Conservation (phyloP, 2,329 filamentous ascomycete species). For the Pseudocercospora vitis region DNA sequence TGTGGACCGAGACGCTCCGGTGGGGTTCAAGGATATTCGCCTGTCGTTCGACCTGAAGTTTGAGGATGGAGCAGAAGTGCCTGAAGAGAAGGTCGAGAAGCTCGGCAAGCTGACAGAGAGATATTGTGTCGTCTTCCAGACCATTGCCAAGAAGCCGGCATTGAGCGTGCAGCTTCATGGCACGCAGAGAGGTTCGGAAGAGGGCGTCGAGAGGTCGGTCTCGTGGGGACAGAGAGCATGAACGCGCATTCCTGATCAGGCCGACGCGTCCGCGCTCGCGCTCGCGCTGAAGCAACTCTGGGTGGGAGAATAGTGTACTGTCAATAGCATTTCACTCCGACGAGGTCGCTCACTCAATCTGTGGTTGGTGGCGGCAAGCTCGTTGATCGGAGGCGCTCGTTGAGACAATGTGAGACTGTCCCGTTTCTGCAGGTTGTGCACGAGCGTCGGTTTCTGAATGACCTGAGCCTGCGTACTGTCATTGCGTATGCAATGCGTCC, state of each 20-base stretch:
- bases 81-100: conserved; percentile 46
- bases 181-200: conserved; percentile 29
- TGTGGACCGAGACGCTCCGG: conserved; percentile 48
- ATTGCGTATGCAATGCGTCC: background rate
- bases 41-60: conserved; percentile 48
- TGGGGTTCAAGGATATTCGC: conserved; percentile 51
- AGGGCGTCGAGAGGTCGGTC: conserved; percentile 33
- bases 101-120: conserved; percentile 51
- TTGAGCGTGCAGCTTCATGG: conserved; percentile 38
- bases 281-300: too few relatives aligned
- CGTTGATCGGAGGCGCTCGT: background rate
- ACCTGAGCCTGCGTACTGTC: background rate
- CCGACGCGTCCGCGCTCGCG: too few relatives aligned
- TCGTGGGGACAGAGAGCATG: conserved; percentile 24
- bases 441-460: background rate
- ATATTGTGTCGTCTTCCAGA: conserved; percentile 51
- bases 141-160: conserved; percentile 41
- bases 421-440: background rate
- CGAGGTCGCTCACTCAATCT: background rate
- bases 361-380: background rate
- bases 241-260: background rate
- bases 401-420: conserved; percentile 3
- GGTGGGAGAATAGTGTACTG: too few relatives aligned
- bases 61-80: conserved; percentile 39
- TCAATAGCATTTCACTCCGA: too few relatives aligned